Conservation (phyloP, 306 rosid species). For the Vachellia collinsii region DNA sequence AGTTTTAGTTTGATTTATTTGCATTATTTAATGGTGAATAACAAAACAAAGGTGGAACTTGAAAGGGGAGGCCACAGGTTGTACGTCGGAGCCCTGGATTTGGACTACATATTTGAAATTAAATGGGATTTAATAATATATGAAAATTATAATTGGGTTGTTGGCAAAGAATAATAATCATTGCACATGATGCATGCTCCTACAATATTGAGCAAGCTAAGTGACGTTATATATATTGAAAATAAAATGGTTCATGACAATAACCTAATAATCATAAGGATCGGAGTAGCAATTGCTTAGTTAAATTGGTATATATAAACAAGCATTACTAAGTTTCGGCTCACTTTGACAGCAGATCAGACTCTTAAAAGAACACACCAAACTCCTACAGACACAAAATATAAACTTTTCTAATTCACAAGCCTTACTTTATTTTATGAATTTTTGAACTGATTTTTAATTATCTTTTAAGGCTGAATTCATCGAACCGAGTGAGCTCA, state of each 20-base stretch:
- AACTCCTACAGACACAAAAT: background rate
- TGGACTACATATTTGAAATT: slow-evolving; percentile 14
- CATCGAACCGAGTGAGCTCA: background rate
- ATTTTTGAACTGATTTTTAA: background rate
- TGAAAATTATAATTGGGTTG: background rate
- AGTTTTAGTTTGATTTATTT: background rate
- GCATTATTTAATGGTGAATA: background rate
- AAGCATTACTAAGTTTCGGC: background rate
- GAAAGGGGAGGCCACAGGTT: background rate
- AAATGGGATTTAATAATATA: background rate
- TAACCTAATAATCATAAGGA: background rate
- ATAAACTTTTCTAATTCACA: background rate
- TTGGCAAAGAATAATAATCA: slow-evolving; percentile 43
- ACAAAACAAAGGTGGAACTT: background rate
- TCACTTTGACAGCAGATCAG: background rate
- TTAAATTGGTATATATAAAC: background rate
- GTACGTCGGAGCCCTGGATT: slow-evolving; percentile 5
- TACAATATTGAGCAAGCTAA: slow-evolving; percentile 9
- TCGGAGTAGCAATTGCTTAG: background rate
- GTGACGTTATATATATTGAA: background rate
- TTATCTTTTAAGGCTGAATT: background rate
- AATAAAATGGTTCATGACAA: background rate
- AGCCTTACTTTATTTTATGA: background rate
- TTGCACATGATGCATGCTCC: slow-evolving; percentile 46
- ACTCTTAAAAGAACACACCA: background rate